Percentiles rank a stretch among this genome's conserved stretches.
phyloP scores from a whole-genome alignment of 2,329 filamentous ascomycete genomes.

The Drechslerella stenobrocha region DNA sequence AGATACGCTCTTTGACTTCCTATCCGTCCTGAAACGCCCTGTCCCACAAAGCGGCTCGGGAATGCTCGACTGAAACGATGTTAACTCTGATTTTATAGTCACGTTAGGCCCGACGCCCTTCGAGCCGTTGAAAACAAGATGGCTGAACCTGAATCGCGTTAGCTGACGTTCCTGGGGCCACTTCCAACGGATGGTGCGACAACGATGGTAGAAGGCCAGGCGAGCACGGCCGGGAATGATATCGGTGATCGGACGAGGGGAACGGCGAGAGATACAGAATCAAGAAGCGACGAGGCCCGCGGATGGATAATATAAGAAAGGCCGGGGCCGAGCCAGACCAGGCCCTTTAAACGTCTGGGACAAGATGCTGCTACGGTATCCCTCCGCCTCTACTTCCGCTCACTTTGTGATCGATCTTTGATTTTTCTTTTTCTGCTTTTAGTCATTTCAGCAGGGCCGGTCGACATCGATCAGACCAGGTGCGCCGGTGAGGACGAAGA shows the following conservation, averaged over 20 bases:
- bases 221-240: conserved; percentile 26
- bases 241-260: conserved; percentile 42
- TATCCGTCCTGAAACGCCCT: conserved; percentile 41
- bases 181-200: conserved; percentile 48
- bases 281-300: conserved; percentile 43
- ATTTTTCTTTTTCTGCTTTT: conserved; percentile 12
- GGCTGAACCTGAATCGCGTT: conserved; percentile 24
- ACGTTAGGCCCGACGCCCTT: conserved; percentile 6
- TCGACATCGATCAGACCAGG: conserved; percentile 38
- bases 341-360: conserved; percentile 26
- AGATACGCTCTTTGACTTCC: conserved; percentile 7
- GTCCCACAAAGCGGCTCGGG: conserved; percentile 49
- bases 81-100: conserved; percentile 16
- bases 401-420: conserved; percentile 24
- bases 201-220: conserved; percentile 11
- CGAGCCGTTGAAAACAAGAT: conserved; percentile 41
- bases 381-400: conserved; percentile 1
- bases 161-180: conserved; percentile 22
- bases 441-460: conserved; percentile 11
- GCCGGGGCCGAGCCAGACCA: conserved; percentile 41
- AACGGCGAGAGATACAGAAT: conserved; percentile 23
- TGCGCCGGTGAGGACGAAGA: conserved; percentile 34
- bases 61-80: conserved; percentile 48
- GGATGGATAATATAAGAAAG: conserved; percentile 46
- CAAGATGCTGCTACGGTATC: conserved; percentile 6